phyloP scores from a whole-genome alignment of 1,139 yeast species.

The Saccharomycopsis hybrid region DNA sequence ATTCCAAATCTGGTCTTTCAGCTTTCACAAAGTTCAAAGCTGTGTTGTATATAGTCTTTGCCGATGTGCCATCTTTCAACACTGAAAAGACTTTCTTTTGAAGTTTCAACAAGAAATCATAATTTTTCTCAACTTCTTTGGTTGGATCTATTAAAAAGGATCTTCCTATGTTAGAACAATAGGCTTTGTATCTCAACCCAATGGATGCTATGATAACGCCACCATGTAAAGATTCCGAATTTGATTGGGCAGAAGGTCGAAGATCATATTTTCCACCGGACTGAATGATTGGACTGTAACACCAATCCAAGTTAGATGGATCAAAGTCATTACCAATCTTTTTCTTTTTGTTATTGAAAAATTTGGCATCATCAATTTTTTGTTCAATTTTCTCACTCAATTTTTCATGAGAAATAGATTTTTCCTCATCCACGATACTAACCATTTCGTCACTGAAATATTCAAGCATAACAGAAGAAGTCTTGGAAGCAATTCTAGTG shows the following conservation, averaged over 20 bases:
- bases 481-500: conserved; percentile 65
- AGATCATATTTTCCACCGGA: conserved; percentile 84
- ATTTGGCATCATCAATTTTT: conserved; percentile 71
- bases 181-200: conserved; percentile 82
- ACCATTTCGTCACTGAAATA: conserved; percentile 86
- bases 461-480: conserved; percentile 77
- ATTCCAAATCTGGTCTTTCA: conserved; percentile 56
- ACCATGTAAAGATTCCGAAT: conserved; percentile 59
- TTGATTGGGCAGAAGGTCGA: conserved; percentile 77
- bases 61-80: conserved; percentile 62
- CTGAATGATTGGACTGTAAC: conserved; percentile 87
- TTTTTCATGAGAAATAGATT: conserved; percentile 64
- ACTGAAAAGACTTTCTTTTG: conserved; percentile 55
- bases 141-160: conserved; percentile 90
- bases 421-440: conserved; percentile 79
- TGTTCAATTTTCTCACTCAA: conserved; percentile 73
- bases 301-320: conserved; percentile 80
- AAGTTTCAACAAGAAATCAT: conserved; percentile 65
- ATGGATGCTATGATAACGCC: conserved; percentile 81
- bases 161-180: conserved; percentile 84
- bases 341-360: conserved; percentile 51
- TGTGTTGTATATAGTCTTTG: conserved; percentile 60
- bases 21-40: conserved; percentile 53
- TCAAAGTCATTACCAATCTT: conserved; percentile 66
- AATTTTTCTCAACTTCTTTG: conserved; percentile 68